Base-by-base conservation (phyloP, 2,329 filamentous ascomycete species). In the Penicillium sp. region DNA sequence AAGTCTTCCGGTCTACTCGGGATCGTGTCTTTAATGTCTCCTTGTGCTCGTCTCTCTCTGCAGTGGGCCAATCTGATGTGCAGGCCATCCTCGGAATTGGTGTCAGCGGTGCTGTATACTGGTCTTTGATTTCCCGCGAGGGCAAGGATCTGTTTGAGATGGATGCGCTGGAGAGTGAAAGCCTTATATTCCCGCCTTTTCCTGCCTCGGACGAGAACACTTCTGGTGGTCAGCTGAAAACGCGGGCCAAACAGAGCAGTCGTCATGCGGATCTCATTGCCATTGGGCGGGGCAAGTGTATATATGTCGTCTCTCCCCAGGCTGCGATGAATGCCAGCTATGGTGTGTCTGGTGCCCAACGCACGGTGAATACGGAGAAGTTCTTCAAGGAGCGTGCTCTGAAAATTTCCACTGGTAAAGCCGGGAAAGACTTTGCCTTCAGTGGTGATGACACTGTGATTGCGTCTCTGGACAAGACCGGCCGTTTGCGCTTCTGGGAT, bases 401-500 rank as follows among this genome's bases (percentile, higher is more conserved):
- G 62, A 95, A 92, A 76, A 96, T 99, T 75, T 91, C 93, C 65
- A 97, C 92, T 59, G 94, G 93, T 65, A 99, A 99, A 79, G 93
- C 94, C 62, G 94, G 92, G 60, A 99, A 99, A 75, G 94, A 99
- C 73, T 99, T 99, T 72, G 89, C 88, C 45, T 99, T 99, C 77
- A 97, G 93, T 74, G 92, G 96, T 73, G 94, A 99, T 73, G 94
- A 99, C 73, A 90, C 89, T 1, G 87, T 93, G 40, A 91, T 99
- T 64, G 92, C 95, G 45, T 97, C 93, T 47, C 85, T 99, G 50
- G 95, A 99, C 74, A 99, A 99, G 79, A 93, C 92, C 56, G 95
- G 94, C 46, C 88, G 91, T 58, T 88, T 97, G 77, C 94, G 96
- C 75, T 97, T 99, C 80, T 99, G 94, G 95, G 94, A 99, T 73